Percentiles rank a stretch among this genome's conserved stretches.
Evolutionary conservation across 805 yeast genomes (phyloP).

Genomic region (Metschnikowia amazonensis): DNA sequence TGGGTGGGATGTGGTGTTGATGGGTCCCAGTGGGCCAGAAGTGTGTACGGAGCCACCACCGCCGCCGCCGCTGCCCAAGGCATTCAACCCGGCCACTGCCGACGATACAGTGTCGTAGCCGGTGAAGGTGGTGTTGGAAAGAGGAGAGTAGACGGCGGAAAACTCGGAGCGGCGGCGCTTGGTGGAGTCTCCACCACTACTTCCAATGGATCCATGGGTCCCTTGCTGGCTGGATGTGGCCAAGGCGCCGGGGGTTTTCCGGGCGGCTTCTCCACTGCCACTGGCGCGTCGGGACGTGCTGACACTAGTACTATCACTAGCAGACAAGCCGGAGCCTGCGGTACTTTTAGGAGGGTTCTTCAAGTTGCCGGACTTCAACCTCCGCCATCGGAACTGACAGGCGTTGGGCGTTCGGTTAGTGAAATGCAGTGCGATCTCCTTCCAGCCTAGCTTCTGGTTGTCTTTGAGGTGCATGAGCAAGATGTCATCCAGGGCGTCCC

Average conservation of each 20-base stretch:
- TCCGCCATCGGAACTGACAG: constrained; percentile 85
- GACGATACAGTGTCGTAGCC: constrained; percentile 40
- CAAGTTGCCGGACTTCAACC: constrained; percentile 45
- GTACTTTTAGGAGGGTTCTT: constrained; percentile 39
- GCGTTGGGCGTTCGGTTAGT: constrained; percentile 83
- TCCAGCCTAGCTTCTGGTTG: constrained; percentile 82
- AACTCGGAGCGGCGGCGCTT: constrained; percentile 12
- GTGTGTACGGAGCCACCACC: background rate
- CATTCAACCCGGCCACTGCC: constrained; percentile 44
- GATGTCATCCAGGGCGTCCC: constrained; percentile 47
- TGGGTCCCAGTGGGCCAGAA: constrained; percentile 10
- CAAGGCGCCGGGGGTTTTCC: constrained; percentile 4
- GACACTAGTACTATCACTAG: background rate
- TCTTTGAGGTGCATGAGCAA: constrained; percentile 62
- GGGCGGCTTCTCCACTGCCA: constrained; percentile 5
- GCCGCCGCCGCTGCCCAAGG: constrained; percentile 32
- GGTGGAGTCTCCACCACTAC: constrained; percentile 7
- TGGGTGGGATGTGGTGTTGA: constrained; percentile 19
- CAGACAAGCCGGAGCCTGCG: constrained; percentile 8
- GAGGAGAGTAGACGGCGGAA: constrained; percentile 31
- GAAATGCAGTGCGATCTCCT: constrained; percentile 78
- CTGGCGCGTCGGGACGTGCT: constrained; percentile 7
- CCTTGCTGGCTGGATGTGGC: too few relatives aligned
- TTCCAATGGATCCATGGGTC: too few relatives aligned
- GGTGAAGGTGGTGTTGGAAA: constrained; percentile 34